Conservation (phyloP, 2,329 filamentous ascomycete species). For the Teratosphaeria nubilosa region DNA sequence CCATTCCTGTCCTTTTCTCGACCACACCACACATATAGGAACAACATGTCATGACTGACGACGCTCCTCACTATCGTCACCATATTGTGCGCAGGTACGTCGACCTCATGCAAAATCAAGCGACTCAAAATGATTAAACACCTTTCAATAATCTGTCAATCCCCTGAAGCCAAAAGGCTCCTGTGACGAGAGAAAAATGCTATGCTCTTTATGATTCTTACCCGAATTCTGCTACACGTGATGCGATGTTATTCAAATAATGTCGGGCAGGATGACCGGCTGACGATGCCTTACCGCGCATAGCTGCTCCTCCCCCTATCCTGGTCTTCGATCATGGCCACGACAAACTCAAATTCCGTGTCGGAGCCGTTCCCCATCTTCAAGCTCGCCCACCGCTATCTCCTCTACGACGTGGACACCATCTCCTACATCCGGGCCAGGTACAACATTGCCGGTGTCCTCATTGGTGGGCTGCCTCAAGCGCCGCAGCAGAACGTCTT, state of each 20-base stretch:
- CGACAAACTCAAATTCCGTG: slow-evolving; percentile 25
- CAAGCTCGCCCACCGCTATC: slow-evolving; percentile 66
- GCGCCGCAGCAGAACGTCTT: slow-evolving; percentile 93
- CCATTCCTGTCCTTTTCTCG: background rate
- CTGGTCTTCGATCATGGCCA: slow-evolving; percentile 4
- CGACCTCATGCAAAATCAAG: background rate
- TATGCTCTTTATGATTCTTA: slow-evolving; percentile 32
- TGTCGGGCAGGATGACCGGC: background rate
- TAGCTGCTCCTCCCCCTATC: background rate
- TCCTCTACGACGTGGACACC: slow-evolving; percentile 78
- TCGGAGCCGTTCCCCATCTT: slow-evolving; percentile 65
- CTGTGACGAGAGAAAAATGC: slow-evolving; percentile 44
- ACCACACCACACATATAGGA: too few relatives aligned
- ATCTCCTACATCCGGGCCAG: slow-evolving; percentile 67
- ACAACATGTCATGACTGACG: background rate
- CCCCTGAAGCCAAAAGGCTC: slow-evolving; percentile 50
- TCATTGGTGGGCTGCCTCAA: slow-evolving; percentile 82
- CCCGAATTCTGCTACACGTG: background rate
- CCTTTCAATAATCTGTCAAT: slow-evolving; percentile 67
- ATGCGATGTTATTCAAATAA: too few relatives aligned
- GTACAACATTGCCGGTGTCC: slow-evolving; percentile 75
- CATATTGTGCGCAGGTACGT: background rate
- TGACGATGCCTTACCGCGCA: background rate
- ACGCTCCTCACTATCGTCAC: background rate
- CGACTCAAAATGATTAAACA: slow-evolving; percentile 49